phyloP scores from a whole-genome alignment of 148 eudicot genomes.

The Vaccinium corymbosum region DNA sequence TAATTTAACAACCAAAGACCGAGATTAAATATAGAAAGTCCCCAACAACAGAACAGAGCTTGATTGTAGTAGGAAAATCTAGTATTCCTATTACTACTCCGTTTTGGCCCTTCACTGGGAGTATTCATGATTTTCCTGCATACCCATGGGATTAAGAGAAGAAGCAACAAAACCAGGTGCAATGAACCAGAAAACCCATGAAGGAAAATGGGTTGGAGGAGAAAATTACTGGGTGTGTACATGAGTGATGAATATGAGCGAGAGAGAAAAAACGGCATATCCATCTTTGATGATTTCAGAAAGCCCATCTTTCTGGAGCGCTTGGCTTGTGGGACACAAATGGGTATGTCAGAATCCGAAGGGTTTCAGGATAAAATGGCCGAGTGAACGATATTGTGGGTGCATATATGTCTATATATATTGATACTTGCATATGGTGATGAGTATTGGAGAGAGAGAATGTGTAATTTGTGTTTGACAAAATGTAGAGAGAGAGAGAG shows the following conservation, averaged over 20 bases:
- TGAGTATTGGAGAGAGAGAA: background rate
- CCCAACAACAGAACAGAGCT: slow-evolving; percentile 33
- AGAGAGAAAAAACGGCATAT: background rate
- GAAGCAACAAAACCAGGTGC: background rate
- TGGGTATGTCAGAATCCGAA: background rate
- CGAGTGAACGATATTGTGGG: background rate
- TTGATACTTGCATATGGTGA: too few relatives aligned
- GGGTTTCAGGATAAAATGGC: background rate
- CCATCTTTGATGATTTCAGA: background rate
- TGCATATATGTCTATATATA: background rate
- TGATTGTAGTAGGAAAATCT: slow-evolving; percentile 31
- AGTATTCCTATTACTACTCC: background rate
- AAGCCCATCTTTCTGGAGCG: background rate
- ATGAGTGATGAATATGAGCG: background rate
- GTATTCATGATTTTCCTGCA: slow-evolving; percentile 5
- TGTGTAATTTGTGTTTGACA: background rate
- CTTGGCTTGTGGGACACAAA: background rate
- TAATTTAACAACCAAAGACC: slow-evolving; percentile 34
- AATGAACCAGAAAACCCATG: slow-evolving; percentile 19
- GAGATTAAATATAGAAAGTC: slow-evolving; percentile 39
- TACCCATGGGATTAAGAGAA: background rate
- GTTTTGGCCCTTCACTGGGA: slow-evolving; percentile 22
- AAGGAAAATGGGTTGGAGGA: slow-evolving; percentile 10
- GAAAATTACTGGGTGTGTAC: background rate
- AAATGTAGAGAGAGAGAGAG: background rate